Conservation (phyloP, 2,329 filamentous ascomycete species). For the Diplodia intermedia region DNA sequence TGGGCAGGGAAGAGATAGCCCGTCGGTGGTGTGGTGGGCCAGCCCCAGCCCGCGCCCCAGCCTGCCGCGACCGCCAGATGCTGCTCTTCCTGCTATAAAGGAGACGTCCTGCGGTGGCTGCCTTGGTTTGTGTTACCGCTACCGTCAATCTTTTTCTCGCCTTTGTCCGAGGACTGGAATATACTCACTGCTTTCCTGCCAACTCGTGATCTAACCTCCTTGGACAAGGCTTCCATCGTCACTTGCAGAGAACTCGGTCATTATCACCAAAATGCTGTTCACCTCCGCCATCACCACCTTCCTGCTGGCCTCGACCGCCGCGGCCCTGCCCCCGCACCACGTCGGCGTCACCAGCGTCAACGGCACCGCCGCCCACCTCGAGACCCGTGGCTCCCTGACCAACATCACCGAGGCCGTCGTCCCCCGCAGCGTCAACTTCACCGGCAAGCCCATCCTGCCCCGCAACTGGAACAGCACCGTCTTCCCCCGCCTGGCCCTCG, state of each 20-base stretch:
- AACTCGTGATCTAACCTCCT: not conserved
- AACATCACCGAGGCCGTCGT: slow-evolving; percentile 19
- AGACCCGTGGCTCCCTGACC: slow-evolving; percentile 9
- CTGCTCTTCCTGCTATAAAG: slow-evolving; percentile 19
- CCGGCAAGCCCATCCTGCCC: slow-evolving; percentile 10
- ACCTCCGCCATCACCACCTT: slow-evolving; percentile 12
- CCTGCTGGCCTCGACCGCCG: slow-evolving; percentile 20
- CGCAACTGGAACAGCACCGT: slow-evolving; percentile 2
- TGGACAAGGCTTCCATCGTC: not conserved
- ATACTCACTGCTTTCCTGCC: not conserved
- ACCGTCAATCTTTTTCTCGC: slow-evolving; percentile 23
- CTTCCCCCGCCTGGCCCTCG: slow-evolving; percentile 17
- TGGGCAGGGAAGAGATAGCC: slow-evolving; percentile 23
- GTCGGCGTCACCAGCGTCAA: slow-evolving; percentile 15
- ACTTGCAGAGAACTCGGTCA: slow-evolving; percentile 2
- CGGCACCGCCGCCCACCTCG: slow-evolving; percentile 5
- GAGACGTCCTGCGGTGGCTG: slow-evolving; percentile 9
- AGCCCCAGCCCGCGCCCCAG: slow-evolving; percentile 25
- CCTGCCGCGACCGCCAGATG: slow-evolving; percentile 12
- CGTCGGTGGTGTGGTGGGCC: slow-evolving; percentile 22
- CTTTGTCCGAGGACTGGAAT: not conserved
- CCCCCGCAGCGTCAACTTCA: slow-evolving; percentile 14
- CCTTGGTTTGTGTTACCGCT: slow-evolving; percentile 3
- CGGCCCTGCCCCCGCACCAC: slow-evolving; percentile 14
- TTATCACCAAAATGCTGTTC: slow-evolving; percentile 20